Evolutionary conservation across 331 rosid species (phyloP).

Genomic region (Acacia pycnantha): DNA sequence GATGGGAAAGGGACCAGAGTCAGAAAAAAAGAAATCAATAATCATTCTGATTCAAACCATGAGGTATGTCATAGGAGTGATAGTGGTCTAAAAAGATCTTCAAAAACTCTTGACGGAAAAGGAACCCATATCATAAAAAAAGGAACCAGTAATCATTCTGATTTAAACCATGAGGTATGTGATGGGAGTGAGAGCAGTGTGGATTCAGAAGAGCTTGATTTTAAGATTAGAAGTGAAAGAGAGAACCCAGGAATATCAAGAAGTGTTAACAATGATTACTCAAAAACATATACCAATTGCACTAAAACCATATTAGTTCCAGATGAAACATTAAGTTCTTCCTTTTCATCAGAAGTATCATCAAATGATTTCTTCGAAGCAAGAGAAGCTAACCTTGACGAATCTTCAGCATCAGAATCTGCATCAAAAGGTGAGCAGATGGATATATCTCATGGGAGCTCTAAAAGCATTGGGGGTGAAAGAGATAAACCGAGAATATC

Average conservation of each 20-base stretch:
- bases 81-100: conserved; percentile 17
- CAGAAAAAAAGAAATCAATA: not conserved
- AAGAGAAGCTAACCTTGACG: conserved; percentile 23
- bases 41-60: not conserved
- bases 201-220: conserved; percentile 14
- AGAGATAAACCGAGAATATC: not conserved
- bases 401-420: conserved; percentile 2
- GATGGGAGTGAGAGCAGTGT: conserved; percentile 30
- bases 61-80: conserved; percentile 15
- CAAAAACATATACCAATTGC: conserved; percentile 12
- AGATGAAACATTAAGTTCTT: conserved; percentile 26
- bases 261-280: conserved; percentile 19
- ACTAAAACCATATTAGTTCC: conserved; percentile 17
- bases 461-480: conserved; percentile 16
- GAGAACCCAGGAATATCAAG: conserved; percentile 3
- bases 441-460: not conserved
- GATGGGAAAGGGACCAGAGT: not conserved
- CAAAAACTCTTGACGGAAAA: conserved; percentile 1
- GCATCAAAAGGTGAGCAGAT: conserved; percentile 24
- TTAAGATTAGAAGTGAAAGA: conserved; percentile 16
- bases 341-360: conserved; percentile 37
- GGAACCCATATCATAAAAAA: no score
- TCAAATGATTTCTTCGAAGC: conserved; percentile 27
- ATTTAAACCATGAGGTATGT: not conserved
- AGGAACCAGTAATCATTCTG: conserved; percentile 2